Percentiles rank a stretch among this genome's conserved stretches.
Conservation (phyloP, 352 stramenopile genomes). For the Phytophthora pinifolia region DNA sequence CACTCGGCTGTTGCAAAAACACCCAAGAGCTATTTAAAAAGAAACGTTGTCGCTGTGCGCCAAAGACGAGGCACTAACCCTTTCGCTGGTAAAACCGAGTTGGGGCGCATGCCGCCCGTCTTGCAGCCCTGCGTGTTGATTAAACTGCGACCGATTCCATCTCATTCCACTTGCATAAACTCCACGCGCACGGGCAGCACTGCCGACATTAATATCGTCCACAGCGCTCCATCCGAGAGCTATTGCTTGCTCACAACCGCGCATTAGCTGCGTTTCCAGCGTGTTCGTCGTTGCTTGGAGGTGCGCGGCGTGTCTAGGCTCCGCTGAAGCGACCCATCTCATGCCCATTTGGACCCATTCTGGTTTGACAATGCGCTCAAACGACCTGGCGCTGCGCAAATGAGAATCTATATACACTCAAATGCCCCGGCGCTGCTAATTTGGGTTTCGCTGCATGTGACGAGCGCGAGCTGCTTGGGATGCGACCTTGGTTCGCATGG, state of each 20-base stretch:
- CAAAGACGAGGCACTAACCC: slow-evolving; percentile 18
- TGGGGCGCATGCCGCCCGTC: not conserved
- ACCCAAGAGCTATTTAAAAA: slow-evolving; percentile 1
- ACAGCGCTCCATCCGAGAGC: not conserved
- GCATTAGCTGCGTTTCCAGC: slow-evolving; percentile 21
- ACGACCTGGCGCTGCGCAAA: too few relatives aligned
- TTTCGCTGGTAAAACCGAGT: slow-evolving; percentile 8
- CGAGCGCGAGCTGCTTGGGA: slow-evolving; percentile 18
- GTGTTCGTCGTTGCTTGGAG: slow-evolving; percentile 12
- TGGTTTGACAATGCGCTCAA: too few relatives aligned
- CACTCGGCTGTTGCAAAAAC: slow-evolving; percentile 6
- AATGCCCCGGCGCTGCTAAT: not conserved
- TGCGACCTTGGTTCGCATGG: slow-evolving; percentile 11
- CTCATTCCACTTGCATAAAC: slow-evolving; percentile 12
- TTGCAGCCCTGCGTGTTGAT: not conserved
- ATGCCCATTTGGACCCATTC: too few relatives aligned
- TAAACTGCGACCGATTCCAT: slow-evolving; percentile 1
- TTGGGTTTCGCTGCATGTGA: slow-evolving; percentile 6
- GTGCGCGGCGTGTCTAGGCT: too few relatives aligned
- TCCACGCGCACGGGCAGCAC: not conserved
- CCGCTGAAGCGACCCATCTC: too few relatives aligned
- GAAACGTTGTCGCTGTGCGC: slow-evolving; percentile 11
- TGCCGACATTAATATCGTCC: slow-evolving; percentile 4
- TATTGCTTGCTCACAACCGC: slow-evolving; percentile 5
- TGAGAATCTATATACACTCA: not conserved